Conservation (phyloP, 2,329 filamentous ascomycete species). For the Microsporum ferrugineum region DNA sequence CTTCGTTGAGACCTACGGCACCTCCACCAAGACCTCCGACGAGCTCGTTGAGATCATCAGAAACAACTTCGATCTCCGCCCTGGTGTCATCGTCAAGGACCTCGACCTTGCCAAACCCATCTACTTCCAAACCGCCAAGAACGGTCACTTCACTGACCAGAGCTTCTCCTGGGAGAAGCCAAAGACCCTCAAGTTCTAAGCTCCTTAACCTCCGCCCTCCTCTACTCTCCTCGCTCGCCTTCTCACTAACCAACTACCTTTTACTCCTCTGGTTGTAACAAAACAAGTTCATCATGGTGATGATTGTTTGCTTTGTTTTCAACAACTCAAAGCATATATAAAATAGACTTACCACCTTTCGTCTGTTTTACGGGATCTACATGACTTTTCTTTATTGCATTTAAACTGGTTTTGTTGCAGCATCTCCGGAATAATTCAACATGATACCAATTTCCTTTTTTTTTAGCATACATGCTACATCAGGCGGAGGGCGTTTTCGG, state of each 20-base stretch:
- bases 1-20: conserved; percentile 96
- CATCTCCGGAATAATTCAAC: conserved; percentile 37
- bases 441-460: conserved; percentile 35
- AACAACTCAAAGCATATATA: conserved; percentile 38
- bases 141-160: conserved; percentile 99
- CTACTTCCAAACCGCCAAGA: conserved; percentile 98
- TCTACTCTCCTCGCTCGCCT: conserved; percentile 10
- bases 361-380: conserved; percentile 10
- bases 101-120: conserved; percentile 91
- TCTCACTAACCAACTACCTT: conserved; percentile 9
- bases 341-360: conserved; percentile 19
- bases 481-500: conserved; percentile 30
- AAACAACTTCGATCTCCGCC: conserved; percentile 94
- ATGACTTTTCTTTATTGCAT: conserved; percentile 15
- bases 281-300: conserved; percentile 29
- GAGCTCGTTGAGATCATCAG: conserved; percentile 92
- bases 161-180: conserved; percentile 97
- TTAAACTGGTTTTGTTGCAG: conserved; percentile 9
- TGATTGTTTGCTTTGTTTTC: conserved; percentile 38
- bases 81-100: conserved; percentile 97
- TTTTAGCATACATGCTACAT: background rate
- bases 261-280: conserved; percentile 12
- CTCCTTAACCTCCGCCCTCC: background rate
- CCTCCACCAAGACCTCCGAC: conserved; percentile 74
- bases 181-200: conserved; percentile 81